These are phyloP conservation scores for Bauhinia variegata DNA, from an alignment of 306 rosid genomes.

Conservation along the genomic window DNA sequence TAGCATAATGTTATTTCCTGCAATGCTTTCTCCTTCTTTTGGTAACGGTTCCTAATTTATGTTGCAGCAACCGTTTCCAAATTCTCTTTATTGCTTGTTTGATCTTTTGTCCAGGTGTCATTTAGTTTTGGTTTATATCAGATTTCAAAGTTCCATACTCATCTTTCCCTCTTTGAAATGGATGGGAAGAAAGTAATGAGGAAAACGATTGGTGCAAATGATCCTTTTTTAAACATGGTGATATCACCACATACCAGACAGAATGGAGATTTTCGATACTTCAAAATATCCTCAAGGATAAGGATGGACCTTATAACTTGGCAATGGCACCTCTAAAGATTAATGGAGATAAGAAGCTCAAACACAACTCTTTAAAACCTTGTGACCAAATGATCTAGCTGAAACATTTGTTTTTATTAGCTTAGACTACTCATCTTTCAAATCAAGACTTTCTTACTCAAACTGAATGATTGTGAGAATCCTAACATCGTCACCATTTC, in stretches of 20 bases:
- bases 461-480: too few relatives aligned
- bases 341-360: slow-evolving; percentile 97
- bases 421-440: too few relatives aligned
- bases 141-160: slow-evolving; percentile 88
- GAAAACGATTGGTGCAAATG: slow-evolving; percentile 90
- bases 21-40: neutral
- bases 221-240: slow-evolving; percentile 83
- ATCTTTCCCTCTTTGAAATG: slow-evolving; percentile 74
- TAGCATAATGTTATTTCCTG: neutral
- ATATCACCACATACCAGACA: slow-evolving; percentile 89
- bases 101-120: neutral
- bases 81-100: slow-evolving; percentile 3
- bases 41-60: too few relatives aligned
- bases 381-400: too few relatives aligned
- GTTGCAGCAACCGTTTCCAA: too few relatives aligned
- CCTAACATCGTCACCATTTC: too few relatives aligned
- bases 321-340: slow-evolving; percentile 92
- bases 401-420: too few relatives aligned
- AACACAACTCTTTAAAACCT: too few relatives aligned
- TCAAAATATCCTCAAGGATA: slow-evolving; percentile 80
- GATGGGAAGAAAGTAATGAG: slow-evolving; percentile 87
- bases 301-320: slow-evolving; percentile 92
- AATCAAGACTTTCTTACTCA: too few relatives aligned
- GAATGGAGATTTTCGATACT: slow-evolving; percentile 91
- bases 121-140: slow-evolving; percentile 34